These are phyloP conservation scores for Neurospora sp. DNA, from an alignment of 495 filamentous ascomycete genomes.

Conservation along the genomic window DNA sequence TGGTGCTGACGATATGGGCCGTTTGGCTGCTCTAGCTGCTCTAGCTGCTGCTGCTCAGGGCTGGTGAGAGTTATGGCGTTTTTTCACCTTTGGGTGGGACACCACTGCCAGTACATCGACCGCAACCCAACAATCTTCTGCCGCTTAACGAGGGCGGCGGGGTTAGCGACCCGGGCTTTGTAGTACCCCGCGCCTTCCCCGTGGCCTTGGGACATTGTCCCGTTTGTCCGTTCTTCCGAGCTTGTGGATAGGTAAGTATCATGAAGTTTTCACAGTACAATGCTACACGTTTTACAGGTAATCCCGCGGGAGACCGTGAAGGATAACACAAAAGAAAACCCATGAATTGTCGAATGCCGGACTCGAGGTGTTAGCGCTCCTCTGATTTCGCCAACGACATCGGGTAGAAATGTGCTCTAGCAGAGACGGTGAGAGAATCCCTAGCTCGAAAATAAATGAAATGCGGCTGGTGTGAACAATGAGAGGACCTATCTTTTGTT, in stretches of 20 bases:
- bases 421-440: neutral
- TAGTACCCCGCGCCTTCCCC: neutral
- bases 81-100: neutral
- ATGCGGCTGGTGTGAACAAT: neutral
- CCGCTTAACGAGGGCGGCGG: neutral
- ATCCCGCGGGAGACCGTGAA: neutral
- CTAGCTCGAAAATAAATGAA: neutral
- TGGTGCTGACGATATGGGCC: neutral
- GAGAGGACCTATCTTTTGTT: neutral
- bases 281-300: neutral
- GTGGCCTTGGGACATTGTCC: neutral
- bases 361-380: neutral
- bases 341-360: neutral
- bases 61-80: neutral
- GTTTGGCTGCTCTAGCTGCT: neutral
- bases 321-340: neutral
- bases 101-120: neutral
- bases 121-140: neutral
- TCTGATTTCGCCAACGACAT: neutral
- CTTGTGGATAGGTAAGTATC: neutral
- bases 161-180: neutral
- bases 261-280: neutral
- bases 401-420: neutral
- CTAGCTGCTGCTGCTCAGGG: neutral
- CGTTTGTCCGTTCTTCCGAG: neutral